Conservation (phyloP, 169 alveolate genomes). For the Babesia sp. region DNA sequence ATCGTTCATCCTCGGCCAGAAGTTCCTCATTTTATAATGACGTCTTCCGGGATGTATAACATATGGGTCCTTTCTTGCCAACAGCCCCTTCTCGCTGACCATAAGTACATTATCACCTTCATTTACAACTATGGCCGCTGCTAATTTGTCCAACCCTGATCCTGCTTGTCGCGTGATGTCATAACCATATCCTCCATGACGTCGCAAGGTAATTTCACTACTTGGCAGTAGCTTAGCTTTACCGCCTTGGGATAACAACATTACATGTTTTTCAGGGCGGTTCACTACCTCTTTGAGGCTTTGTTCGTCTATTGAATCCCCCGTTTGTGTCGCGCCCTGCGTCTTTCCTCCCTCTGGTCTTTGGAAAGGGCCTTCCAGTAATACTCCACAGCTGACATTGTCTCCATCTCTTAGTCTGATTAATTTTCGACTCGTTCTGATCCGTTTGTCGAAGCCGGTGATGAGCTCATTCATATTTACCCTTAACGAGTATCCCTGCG, state of each 20-base stretch:
- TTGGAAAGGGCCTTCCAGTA: conserved; percentile 18
- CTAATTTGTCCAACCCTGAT: conserved; percentile 2
- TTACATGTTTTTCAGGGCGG: conserved; percentile 1
- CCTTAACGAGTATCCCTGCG: conserved; percentile 19
- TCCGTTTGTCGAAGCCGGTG: conserved; percentile 28
- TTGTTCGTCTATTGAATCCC: neutral
- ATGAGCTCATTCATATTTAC: conserved; percentile 15
- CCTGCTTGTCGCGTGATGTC: conserved; percentile 30
- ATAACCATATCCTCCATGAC: conserved; percentile 52
- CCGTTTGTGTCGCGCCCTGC: neutral
- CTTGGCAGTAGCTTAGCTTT: conserved; percentile 45
- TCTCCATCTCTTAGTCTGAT: conserved; percentile 23
- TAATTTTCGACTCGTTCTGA: neutral
- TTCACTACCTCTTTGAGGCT: neutral
- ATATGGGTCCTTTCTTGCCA: conserved; percentile 55
- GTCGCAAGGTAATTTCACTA: conserved; percentile 41
- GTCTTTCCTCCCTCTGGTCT: neutral
- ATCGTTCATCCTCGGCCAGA: conserved; percentile 33
- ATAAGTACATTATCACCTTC: conserved; percentile 19
- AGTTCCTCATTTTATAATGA: conserved; percentile 57
- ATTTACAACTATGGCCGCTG: conserved; percentile 17
- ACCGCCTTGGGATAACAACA: conserved; percentile 33
- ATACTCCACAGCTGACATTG: conserved; percentile 23
- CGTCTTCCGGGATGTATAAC: conserved; percentile 18
- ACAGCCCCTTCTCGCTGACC: conserved; percentile 42